Evolutionary conservation across 2,329 filamentous ascomycete species (phyloP).

Genomic region (Arthrinium puccinioides): DNA sequence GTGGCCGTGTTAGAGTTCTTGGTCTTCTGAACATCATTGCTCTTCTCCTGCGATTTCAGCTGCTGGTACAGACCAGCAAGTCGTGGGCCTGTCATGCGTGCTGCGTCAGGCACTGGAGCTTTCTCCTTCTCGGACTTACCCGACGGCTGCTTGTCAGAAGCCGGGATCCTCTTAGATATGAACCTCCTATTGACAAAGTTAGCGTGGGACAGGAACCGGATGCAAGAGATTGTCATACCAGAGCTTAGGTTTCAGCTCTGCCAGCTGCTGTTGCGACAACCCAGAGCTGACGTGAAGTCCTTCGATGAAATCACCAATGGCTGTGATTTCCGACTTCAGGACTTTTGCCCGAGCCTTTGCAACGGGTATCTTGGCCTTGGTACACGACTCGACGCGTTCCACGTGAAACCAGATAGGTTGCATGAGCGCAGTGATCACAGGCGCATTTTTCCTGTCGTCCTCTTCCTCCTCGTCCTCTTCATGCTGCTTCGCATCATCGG

Average conservation of each 20-base stretch:
- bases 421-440: constrained; percentile 24
- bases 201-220: constrained; percentile 6
- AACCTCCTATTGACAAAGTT: constrained; percentile 22
- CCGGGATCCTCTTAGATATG: constrained; percentile 26
- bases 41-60: constrained; percentile 19
- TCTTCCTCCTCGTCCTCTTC: constrained; percentile 29
- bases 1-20: constrained; percentile 15
- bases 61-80: constrained; percentile 23
- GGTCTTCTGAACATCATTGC: constrained; percentile 14
- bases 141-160: constrained; percentile 15
- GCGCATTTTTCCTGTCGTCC: constrained; percentile 20
- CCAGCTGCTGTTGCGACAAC: constrained; percentile 18
- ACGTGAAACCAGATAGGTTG: constrained; percentile 25
- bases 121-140: constrained; percentile 14
- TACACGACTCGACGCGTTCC: constrained; percentile 23
- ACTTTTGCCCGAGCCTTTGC: constrained; percentile 25
- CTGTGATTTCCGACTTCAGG: constrained; percentile 24
- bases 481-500: constrained; percentile 29
- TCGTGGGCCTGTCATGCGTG: constrained; percentile 23
- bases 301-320: constrained; percentile 26
- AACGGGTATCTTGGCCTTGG: constrained; percentile 24
- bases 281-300: constrained; percentile 22
- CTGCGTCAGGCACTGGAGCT: constrained; percentile 6
- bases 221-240: constrained; percentile 17
- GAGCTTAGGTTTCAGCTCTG: constrained; percentile 26